These are phyloP conservation scores for Fusarium incarnatum DNA, from an alignment of 2,329 filamentous ascomycete species.

Conservation along the genomic window DNA sequence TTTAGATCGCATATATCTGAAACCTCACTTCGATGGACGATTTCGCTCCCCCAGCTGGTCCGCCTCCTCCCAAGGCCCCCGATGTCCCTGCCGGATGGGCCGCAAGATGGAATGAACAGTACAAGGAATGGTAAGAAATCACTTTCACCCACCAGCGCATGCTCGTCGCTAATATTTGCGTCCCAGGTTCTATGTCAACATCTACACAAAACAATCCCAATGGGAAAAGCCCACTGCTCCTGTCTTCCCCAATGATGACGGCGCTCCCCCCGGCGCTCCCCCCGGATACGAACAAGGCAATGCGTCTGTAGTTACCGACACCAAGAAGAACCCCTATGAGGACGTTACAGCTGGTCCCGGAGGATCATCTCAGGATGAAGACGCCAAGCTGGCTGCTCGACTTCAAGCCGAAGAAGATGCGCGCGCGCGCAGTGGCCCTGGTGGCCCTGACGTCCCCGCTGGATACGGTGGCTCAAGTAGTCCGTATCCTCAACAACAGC, in stretches of 20 bases:
- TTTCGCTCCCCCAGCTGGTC: constrained; percentile 64
- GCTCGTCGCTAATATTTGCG: constrained; percentile 23
- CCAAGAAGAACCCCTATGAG: constrained; percentile 79
- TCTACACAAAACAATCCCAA: constrained; percentile 87
- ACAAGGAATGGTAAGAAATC: constrained; percentile 78
- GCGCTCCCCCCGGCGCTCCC: constrained; percentile 69
- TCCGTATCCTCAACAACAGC: constrained; percentile 46
- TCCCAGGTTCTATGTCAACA: constrained; percentile 88
- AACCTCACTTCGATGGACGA: constrained; percentile 60
- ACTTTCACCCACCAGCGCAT: not conserved
- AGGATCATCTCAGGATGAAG: constrained; percentile 64
- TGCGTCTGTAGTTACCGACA: constrained; percentile 58
- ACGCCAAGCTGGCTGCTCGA: constrained; percentile 79
- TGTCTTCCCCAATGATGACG: constrained; percentile 63
- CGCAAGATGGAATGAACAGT: constrained; percentile 86
- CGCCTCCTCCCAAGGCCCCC: constrained; percentile 71
- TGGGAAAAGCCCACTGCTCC: constrained; percentile 86
- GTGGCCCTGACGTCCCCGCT: constrained; percentile 49
- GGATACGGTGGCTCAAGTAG: constrained; percentile 49
- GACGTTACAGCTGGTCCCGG: constrained; percentile 51
- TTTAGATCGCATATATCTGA: not conserved
- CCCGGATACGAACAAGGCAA: constrained; percentile 70
- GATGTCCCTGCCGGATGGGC: constrained; percentile 78
- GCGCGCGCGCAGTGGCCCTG: constrained; percentile 56
- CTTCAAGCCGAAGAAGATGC: constrained; percentile 88